A percentile compares a stretch with the other conserved stretches of the same genome.
These are phyloP conservation scores for Amphichorda felina DNA, from an alignment of 2,329 filamentous ascomycete species.

Conservation along the genomic window DNA sequence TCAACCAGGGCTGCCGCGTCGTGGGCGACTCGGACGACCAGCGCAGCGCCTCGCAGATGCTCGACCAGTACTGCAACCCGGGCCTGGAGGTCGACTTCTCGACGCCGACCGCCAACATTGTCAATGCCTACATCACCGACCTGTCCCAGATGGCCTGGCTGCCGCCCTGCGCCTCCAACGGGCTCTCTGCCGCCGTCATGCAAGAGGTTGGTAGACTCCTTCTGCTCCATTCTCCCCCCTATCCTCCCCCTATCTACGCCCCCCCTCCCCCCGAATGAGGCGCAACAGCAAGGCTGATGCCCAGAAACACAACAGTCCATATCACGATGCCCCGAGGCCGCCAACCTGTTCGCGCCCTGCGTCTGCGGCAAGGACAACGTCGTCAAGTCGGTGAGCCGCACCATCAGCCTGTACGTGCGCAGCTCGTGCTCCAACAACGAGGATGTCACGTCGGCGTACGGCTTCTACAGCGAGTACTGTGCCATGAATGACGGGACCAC, in stretches of 20 bases:
- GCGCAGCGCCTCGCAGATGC: conserved; percentile 28
- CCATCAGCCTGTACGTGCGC: conserved; percentile 29
- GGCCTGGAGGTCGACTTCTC: conserved; percentile 23
- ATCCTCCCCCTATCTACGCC: too few relatives aligned
- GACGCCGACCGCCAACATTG: conserved; percentile 24
- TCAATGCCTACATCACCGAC: conserved; percentile 38
- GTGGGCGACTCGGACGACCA: conserved; percentile 34
- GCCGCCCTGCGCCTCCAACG: conserved; percentile 23
- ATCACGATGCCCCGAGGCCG: conserved; percentile 22
- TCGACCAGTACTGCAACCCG: conserved; percentile 37
- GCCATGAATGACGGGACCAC: conserved; percentile 35
- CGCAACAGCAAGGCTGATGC: too few relatives aligned
- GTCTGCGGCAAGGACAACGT: conserved; percentile 39
- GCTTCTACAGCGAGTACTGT: conserved; percentile 40
- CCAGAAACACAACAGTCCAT: neutral
- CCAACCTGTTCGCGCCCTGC: conserved; percentile 33
- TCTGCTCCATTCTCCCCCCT: conserved; percentile 3
- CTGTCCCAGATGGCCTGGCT: conserved; percentile 25
- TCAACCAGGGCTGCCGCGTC: conserved; percentile 30
- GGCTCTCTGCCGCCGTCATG: conserved; percentile 17
- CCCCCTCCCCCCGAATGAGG: too few relatives aligned
- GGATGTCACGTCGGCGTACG: conserved; percentile 33
- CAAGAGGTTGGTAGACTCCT: conserved; percentile 10
- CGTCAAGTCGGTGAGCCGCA: conserved; percentile 26
- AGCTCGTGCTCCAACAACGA: conserved; percentile 32